phyloP scores from a whole-genome alignment of 805 yeast genomes.

The Candida ortonii region DNA sequence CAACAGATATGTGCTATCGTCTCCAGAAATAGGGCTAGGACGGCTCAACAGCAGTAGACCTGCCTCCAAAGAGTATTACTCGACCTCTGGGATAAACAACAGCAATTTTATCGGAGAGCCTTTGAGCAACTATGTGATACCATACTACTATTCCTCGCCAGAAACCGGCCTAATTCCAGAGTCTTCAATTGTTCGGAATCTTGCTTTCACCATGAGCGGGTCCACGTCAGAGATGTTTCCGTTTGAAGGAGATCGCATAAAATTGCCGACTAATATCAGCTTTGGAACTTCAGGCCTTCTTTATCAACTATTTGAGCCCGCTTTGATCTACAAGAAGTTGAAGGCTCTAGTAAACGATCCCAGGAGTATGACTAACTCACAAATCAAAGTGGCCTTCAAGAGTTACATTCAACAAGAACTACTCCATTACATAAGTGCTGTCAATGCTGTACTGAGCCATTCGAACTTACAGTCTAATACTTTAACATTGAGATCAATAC shows the following conservation, averaged over 20 bases:
- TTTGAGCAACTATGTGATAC: conserved; percentile 29
- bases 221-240: conserved; percentile 57
- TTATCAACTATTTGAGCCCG: conserved; percentile 65
- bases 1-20: conserved; percentile 8
- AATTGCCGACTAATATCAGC: conserved; percentile 52
- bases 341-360: conserved; percentile 28
- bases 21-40: conserved; percentile 9
- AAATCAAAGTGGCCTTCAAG: conserved; percentile 61
- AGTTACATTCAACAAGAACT: conserved; percentile 42
- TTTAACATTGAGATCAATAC: conserved; percentile 32
- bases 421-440: conserved; percentile 33
- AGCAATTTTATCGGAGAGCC: conserved; percentile 20
- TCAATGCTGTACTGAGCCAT: conserved; percentile 36
- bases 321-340: conserved; percentile 57
- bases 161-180: conserved; percentile 34
- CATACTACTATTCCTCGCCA: conserved; percentile 32
- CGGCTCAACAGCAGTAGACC: conserved; percentile 14
- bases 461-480: conserved; percentile 29
- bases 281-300: conserved; percentile 56
- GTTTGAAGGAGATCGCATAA: conserved; percentile 36
- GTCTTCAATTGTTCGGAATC: conserved; percentile 41
- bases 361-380: conserved; percentile 36
- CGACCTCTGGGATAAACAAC: conserved; percentile 2
- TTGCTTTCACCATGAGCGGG: conserved; percentile 58
- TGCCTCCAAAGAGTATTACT: conserved; percentile 7